Evolutionary conservation across 345 rosid species (phyloP), one percentile per base, ranked within the genome.

Genomic region (Angophora floribunda): DNA sequence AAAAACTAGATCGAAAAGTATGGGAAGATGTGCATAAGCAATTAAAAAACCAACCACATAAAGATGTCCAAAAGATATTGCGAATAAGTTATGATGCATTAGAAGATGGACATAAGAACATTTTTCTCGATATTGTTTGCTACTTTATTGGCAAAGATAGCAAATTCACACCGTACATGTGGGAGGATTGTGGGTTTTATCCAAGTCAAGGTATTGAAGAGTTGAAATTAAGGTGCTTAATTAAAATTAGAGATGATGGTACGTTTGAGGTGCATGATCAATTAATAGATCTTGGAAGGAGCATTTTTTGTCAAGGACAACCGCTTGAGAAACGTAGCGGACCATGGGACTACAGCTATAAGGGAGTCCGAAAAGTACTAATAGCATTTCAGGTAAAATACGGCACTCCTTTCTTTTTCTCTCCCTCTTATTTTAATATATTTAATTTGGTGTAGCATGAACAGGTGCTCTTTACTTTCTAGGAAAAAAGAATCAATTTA

Each of bases 371-470:
- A 22, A 57, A 0, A 22, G 61, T 57, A 57, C 6, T 57, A 57
- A 22, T 1, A 57, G 0, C 0, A 0, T 0, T 0, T 3, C 0
- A 0, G 63, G 63, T 57, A 57, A 57, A 14, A 51, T 51, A 51
- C 4, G 6, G 2, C 6, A 10, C 13, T 50, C 13, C 51, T 50
- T 50, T 50, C 51, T 50, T 50, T 50, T 50, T 50, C 51, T 50
- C 51, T 50, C 13, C 51, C 51, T 50, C 51, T 50, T 50, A 9
- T 8, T 50, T 50, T 50, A 8, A 50, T 50, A 50, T 50, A 50
- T 50, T 50, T 50, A 50, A 50, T 50, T 3, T 50, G 51, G 11
- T 10, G 12, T 8, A 50, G 51, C 3, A 50, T 50, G 51, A 50
- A 7, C 3, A 50, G 13, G 8, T 8, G 51, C 13, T 50, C 13